phyloP scores from a whole-genome alignment of 1,284 basidiomycete species.

The Ceratobasidium sp. region DNA sequence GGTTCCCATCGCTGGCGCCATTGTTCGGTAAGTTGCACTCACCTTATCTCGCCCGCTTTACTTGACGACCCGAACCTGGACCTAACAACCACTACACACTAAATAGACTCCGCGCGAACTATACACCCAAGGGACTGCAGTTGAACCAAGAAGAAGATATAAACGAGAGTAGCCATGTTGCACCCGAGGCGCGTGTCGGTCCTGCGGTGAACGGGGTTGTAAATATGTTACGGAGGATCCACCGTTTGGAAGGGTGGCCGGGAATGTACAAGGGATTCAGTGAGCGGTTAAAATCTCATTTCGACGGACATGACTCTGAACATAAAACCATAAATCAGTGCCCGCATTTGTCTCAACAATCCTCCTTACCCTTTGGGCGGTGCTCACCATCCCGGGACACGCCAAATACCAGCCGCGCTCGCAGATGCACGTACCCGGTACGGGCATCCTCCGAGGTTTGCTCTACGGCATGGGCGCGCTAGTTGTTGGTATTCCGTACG shows the following conservation, averaged over 20 bases:
- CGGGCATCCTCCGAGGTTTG: slow-evolving; percentile 69
- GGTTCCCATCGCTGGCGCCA: slow-evolving; percentile 60
- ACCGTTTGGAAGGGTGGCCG: slow-evolving; percentile 82
- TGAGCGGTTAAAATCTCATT: slow-evolving; percentile 59
- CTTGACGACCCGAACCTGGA: too few species aligned
- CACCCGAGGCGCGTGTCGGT: slow-evolving; percentile 60
- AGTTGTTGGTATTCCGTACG: slow-evolving; percentile 83
- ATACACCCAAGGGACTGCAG: slow-evolving; percentile 73
- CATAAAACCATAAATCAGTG: slow-evolving; percentile 64
- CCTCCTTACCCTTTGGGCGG: slow-evolving; percentile 70
- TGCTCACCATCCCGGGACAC: slow-evolving; percentile 37
- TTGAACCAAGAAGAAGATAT: slow-evolving; percentile 64
- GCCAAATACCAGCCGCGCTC: slow-evolving; percentile 37
- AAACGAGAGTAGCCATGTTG: slow-evolving; percentile 67
- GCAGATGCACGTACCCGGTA: slow-evolving; percentile 77
- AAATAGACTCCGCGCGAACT: slow-evolving; percentile 60
- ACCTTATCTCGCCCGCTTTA: not conserved
- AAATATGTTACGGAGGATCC: slow-evolving; percentile 80
- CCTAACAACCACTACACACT: not conserved
- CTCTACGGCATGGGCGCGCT: slow-evolving; percentile 75
- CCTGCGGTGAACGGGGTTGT: slow-evolving; percentile 64
- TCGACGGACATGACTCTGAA: not conserved
- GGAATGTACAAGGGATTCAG: slow-evolving; percentile 90
- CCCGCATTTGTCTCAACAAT: slow-evolving; percentile 77
- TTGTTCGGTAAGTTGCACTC: slow-evolving; percentile 52